Evolutionary conservation across 129 eudicot species (phyloP), one percentile per base, ranked within the genome.

Genomic region (Flaveria linearis): DNA sequence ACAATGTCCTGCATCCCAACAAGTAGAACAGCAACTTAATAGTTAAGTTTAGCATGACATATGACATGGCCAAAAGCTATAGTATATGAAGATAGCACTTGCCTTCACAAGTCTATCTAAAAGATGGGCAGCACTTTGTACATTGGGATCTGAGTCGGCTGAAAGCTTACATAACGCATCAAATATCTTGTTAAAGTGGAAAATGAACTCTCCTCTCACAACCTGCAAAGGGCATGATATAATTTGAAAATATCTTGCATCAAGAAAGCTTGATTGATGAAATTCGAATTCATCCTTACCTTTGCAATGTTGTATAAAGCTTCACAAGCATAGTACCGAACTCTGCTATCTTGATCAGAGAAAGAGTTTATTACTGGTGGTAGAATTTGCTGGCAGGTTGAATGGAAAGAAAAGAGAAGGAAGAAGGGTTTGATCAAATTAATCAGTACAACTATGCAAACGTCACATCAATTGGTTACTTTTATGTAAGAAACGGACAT

Each of bases 91-190:
- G 63, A 43, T 61, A n/a, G 17, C 53, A 58, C 65, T 62, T 57
- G 85, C 98, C 92, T 93, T 93, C 51, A 93, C 98, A 63, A 93
- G 96, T 78, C 91, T 85, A 74, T 93, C 98, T 85, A 93, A 85
- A 70, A 93, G 98, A 88, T 93, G 96, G 75, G 98, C 98, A 76
- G 98, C 97, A 82, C 97, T 93, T 74, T 93, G 96, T 74, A 93
- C 97, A 88, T 93, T 93, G 78, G 96, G 86, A 87, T 90, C 98
- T 71, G 98, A 88, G 81, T 93, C 97, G n/a, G 96, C 95, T 22
- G 98, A 93, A 80, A 93, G 98, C 89, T 90, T 93, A 83, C 96
- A 93, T 20, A 20, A 20, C 22, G 22, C 22, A 20, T 20, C 22
- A 20, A 20, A 20, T 20, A 20, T 20, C 22, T 93, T 90, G 83